A percentile compares a stretch with the other conserved stretches of the same genome.
Conservation (phyloP, 1,139 yeast species). For the Geotrichum citri-aurantii region DNA sequence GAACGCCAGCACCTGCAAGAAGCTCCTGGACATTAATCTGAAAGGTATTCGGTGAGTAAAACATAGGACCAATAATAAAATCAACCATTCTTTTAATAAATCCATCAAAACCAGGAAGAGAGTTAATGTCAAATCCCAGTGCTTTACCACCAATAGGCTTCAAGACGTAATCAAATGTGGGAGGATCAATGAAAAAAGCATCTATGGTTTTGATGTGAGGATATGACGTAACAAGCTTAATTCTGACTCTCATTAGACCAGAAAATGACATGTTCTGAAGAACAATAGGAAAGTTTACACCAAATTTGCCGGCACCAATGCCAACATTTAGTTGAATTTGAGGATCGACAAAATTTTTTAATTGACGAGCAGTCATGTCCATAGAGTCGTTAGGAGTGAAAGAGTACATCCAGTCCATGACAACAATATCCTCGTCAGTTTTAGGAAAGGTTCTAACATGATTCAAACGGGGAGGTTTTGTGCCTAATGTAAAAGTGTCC, state of each 20-base stretch:
- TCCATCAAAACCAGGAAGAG: conserved; percentile 78
- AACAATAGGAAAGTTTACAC: conserved; percentile 39
- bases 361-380: conserved; percentile 77
- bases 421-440: conserved; percentile 84
- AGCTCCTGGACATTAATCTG: conserved; percentile 89
- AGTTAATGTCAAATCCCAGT: conserved; percentile 80
- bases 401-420: conserved; percentile 89
- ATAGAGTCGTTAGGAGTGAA: conserved; percentile 85
- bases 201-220: conserved; percentile 92
- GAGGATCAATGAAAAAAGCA: conserved; percentile 76
- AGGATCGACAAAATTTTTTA: conserved; percentile 78
- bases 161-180: conserved; percentile 76
- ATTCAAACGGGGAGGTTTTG: conserved; percentile 92
- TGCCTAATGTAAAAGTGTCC: conserved; percentile 84
- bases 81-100: conserved; percentile 78
- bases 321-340: conserved; percentile 45
- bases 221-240: conserved; percentile 82
- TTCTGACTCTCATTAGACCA: conserved; percentile 68
- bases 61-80: conserved; percentile 80
- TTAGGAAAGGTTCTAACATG: conserved; percentile 81
- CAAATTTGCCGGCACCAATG: conserved; percentile 39
- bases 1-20: conserved; percentile 73
- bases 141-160: conserved; percentile 70
- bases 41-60: conserved; percentile 83
- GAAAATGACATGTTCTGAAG: conserved; percentile 51